Evolutionary conservation across 352 stramenopile genomes (phyloP), one percentile per base, ranked within the genome.

Genomic region (Hyaloperonospora brassicae): DNA sequence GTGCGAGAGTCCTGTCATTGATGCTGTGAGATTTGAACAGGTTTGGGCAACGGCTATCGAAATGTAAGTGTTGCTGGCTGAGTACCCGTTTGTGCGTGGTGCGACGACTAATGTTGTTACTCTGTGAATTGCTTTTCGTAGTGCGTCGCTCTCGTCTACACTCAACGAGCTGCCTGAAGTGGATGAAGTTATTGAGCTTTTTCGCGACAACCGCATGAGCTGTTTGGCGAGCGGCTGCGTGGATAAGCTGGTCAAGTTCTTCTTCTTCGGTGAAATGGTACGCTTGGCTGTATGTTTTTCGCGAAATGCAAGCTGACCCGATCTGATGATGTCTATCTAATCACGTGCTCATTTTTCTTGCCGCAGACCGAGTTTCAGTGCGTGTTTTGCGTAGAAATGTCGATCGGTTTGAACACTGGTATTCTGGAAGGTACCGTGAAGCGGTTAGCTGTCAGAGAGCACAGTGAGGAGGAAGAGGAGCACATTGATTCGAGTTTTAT

Each of bases 201-300:
- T 95, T 59, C 51, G 73, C 0, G 71, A 69, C 44, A 84, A 89
- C 41, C 80, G 68, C 30, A 53, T 95, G 39, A 79, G 68, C 63
- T 95, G 84, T 66, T 63, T 95, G 53, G 84, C 84, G 21, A 91
- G 80, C 48, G 84, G 84, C 12, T 71, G 72, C 12, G 59, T 92
- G 36, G 64, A 87, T 13, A 76, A 73, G 40, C 48, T 86, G 17
- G 68, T 91, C 66, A 95, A 95, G 60, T 95, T 95, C 44, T 95
- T 84, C 65, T 95, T 95, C 57, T 92, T 79, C 42, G 80, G 72
- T 9, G 79, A 92, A 67, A 89, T 90, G 84, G 82, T 91, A 68
- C 25, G 52, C 5, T 63, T 7, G 22, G 38, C 21, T 44, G 3
- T 17, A 14, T 5, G 39, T 5, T 41, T 55, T 30, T 52, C 12